Conservation (phyloP, 495 filamentous ascomycete genomes). For the Trichoderma virens region DNA sequence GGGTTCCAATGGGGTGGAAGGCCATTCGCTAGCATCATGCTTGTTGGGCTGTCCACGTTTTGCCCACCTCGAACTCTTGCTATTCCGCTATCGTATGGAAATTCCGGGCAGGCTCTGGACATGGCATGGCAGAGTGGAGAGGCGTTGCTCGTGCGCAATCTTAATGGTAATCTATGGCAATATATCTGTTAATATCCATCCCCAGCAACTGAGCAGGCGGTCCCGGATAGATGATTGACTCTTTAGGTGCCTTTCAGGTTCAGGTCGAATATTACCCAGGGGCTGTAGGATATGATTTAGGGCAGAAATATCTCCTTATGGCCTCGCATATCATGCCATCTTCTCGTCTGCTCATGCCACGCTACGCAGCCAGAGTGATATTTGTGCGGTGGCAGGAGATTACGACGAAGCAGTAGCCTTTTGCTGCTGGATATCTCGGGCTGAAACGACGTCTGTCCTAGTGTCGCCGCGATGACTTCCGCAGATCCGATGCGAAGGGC, state of each 20-base stretch:
- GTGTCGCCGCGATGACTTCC: neutral
- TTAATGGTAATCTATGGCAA: neutral
- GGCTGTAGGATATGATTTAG: neutral
- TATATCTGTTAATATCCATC: constrained; percentile 5
- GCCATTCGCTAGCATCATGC: neutral
- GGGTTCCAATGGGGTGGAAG: neutral
- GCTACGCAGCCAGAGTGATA: neutral
- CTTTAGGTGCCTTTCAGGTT: constrained; percentile 1
- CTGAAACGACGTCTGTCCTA: neutral
- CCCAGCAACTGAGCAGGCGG: neutral
- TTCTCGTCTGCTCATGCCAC: neutral
- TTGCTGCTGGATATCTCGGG: neutral
- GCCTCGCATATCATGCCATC: neutral
- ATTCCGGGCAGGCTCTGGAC: neutral
- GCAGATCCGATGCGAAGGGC: neutral
- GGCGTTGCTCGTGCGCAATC: neutral
- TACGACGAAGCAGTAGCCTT: neutral
- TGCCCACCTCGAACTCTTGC: neutral
- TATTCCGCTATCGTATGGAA: neutral
- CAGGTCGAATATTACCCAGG: neutral
- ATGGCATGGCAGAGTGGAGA: neutral
- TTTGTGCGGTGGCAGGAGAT: neutral
- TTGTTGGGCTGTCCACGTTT: neutral
- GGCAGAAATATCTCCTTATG: neutral
- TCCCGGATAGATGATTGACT: neutral